phyloP scores from a whole-genome alignment of 768 basidiomycete species.

The Tulasnella sp. region DNA sequence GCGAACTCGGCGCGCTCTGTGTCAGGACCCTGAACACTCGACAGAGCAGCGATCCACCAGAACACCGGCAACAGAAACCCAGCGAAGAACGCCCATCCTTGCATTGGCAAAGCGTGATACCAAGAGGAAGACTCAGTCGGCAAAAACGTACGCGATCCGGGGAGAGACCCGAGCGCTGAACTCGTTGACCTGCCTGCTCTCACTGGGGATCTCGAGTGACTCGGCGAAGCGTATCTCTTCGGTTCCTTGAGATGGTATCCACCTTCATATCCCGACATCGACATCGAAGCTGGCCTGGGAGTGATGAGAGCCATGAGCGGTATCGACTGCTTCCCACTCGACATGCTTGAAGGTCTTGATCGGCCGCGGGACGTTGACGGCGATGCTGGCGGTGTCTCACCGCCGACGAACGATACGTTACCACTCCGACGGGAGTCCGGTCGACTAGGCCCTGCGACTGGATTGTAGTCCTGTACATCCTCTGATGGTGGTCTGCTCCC shows the following conservation, averaged over 20 bases:
- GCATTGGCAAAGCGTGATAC: conserved; percentile 1
- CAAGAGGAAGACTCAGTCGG: background rate
- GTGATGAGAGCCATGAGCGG: conserved; percentile 13
- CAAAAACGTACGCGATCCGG: background rate
- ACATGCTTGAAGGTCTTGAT: background rate
- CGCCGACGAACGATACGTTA: conserved; percentile 10
- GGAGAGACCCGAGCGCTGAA: background rate
- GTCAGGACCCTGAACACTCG: background rate
- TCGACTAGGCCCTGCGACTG: background rate
- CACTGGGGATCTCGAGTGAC: background rate
- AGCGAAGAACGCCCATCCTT: conserved; percentile 19
- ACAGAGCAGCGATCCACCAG: conserved; percentile 17
- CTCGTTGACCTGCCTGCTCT: background rate
- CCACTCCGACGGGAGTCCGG: conserved; percentile 4
- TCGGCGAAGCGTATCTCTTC: background rate
- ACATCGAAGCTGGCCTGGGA: conserved; percentile 10
- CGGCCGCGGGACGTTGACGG: background rate
- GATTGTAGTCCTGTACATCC: background rate
- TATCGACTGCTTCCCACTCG: background rate
- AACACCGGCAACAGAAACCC: conserved; percentile 15
- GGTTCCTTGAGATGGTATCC: conserved; percentile 11
- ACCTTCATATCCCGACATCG: background rate
- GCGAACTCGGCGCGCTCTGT: background rate
- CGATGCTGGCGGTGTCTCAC: background rate
- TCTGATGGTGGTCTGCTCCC: background rate